phyloP scores from a whole-genome alignment of 2,329 filamentous ascomycete genomes.

The Cyanodermella asteris region DNA sequence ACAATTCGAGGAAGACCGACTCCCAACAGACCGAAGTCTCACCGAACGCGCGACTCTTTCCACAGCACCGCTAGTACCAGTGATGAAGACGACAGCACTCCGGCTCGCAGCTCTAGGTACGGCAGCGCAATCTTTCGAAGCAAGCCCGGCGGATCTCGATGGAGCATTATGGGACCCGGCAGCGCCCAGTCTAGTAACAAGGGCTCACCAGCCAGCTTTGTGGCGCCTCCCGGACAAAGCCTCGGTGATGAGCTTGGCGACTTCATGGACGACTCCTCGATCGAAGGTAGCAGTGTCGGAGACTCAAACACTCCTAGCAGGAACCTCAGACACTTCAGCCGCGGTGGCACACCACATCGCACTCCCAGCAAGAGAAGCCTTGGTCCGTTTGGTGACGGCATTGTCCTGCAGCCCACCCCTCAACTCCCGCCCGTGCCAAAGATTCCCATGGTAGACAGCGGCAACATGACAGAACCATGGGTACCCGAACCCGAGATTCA shows the following conservation, averaged over 20 bases:
- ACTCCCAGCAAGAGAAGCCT: no score
- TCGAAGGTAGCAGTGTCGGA: conserved; percentile 55
- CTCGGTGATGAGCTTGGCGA: conserved; percentile 80
- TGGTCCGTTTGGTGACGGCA: no score
- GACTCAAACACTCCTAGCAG: conserved; percentile 26
- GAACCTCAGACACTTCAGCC: no score
- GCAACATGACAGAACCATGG: conserved; percentile 41
- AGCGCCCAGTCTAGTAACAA: conserved; percentile 19
- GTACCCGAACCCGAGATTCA: no score
- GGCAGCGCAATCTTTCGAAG: conserved; percentile 49
- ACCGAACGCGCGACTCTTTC: no score
- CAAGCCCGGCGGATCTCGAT: conserved; percentile 35
- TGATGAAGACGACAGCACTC: conserved; percentile 52
- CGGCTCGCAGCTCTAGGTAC: conserved; percentile 41
- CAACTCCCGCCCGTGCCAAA: conserved; percentile 7
- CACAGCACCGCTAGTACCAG: conserved; percentile 80
- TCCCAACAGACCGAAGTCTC: no score
- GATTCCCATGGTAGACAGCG: conserved; percentile 33
- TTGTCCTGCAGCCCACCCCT: no score
- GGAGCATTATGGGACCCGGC: conserved; percentile 28
- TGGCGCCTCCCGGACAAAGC: conserved; percentile 39
- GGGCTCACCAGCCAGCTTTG: conserved; percentile 32
- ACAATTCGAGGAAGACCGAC: conserved; percentile 16
- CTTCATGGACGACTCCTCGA: conserved; percentile 45
- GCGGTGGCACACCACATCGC: no score